Evolutionary conservation across 306 rosid genomes (phyloP), one percentile per base, ranked within the genome.

Genomic region (Quercus gilva): DNA sequence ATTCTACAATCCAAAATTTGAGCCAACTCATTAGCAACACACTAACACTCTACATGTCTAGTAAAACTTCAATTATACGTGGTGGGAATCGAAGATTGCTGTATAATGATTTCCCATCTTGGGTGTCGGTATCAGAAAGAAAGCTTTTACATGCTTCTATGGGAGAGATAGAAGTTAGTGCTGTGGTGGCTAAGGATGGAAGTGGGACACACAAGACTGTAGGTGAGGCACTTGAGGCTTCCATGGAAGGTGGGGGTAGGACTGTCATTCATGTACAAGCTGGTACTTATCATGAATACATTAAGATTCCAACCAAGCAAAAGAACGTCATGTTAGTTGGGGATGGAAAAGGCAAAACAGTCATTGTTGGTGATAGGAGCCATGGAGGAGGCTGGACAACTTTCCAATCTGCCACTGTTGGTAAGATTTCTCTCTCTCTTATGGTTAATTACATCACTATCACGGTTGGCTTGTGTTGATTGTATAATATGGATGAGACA

Each of bases 151-250:
- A 74, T 43, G 74, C 55, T 10, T 63, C 87, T 45, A 67, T 74
- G 21, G 75, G 41, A 19, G 88, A 77, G 77, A 70, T 78, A 6
- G 35, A 68, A 51, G 65, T 83, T 7, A 74, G 71, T 58, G 85
- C 85, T 17, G 85, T 85, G 72, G 88, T 85, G 78, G 83, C 88
- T 18, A 60, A 68, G 80, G 88, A 84, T 33, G 85, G 88, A 61
- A 84, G 85, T 68, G 85, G 88, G 25, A 80, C 80, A 8, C 85
- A 80, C 74, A 64, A n/a, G 58, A 81, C 74, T 2, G 69, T 80
- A 11, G 74, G 65, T 13, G 85, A 77, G 74, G 88, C 88, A 20
- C 25, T 74, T 33, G 57, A 20, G 65, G 83, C 69, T 14, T 64
- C 53, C 13, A 41, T 67, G 76, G 82, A 31, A 12, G n/a, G 18